phyloP scores from a whole-genome alignment of 2,329 filamentous ascomycete species.

The Scedosporium aurantiacum region DNA sequence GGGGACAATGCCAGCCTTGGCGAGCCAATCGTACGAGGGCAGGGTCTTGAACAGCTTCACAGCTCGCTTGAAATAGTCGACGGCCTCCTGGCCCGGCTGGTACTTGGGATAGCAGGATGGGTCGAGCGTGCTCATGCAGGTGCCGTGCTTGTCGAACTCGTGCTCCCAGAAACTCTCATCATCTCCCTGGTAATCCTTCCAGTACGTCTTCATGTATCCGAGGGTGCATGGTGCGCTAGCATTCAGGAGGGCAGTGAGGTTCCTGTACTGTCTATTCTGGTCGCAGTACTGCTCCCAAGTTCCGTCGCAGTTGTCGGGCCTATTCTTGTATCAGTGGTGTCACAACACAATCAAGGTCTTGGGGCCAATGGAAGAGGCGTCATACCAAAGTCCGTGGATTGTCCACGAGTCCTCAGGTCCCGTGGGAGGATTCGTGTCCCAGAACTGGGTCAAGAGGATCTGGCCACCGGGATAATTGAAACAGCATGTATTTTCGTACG shows the following conservation, averaged over 20 bases:
- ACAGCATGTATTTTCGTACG: slow-evolving; percentile 57
- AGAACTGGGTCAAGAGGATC: slow-evolving; percentile 66
- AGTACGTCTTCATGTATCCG: slow-evolving; percentile 57
- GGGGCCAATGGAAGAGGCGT: neutral
- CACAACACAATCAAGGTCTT: too few relatives aligned
- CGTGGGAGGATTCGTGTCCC: slow-evolving; percentile 55
- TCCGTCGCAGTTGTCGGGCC: slow-evolving; percentile 59
- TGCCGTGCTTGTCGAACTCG: slow-evolving; percentile 66
- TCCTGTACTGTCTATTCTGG: slow-evolving; percentile 45
- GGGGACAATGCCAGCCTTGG: slow-evolving; percentile 48
- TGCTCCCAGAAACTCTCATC: slow-evolving; percentile 61
- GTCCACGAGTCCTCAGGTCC: slow-evolving; percentile 64
- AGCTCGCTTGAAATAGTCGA: slow-evolving; percentile 57
- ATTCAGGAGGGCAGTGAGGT: slow-evolving; percentile 53
- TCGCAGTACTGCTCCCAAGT: slow-evolving; percentile 59
- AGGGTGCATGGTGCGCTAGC: slow-evolving; percentile 45
- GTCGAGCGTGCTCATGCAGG: slow-evolving; percentile 59
- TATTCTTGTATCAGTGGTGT: slow-evolving; percentile 12
- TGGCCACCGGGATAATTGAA: slow-evolving; percentile 64
- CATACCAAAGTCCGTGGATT: slow-evolving; percentile 52
- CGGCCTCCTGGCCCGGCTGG: slow-evolving; percentile 49
- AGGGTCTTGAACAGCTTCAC: slow-evolving; percentile 56
- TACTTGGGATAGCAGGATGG: slow-evolving; percentile 55
- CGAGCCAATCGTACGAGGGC: slow-evolving; percentile 52
- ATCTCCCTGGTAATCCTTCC: slow-evolving; percentile 57